Conservation (phyloP, 2,329 filamentous ascomycete species). For the Fusarium drepaniforme region DNA sequence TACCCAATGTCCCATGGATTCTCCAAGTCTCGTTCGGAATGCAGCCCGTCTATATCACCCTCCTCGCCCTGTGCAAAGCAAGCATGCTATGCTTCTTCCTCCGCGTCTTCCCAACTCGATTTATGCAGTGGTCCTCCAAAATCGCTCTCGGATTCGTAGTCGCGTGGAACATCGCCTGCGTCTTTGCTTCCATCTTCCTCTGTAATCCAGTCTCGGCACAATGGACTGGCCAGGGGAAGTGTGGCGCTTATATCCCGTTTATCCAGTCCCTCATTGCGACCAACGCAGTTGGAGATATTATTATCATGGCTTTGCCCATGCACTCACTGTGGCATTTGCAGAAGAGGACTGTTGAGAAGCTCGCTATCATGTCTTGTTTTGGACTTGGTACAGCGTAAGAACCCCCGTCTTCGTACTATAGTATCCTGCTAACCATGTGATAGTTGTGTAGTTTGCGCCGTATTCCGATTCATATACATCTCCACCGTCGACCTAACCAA, state of each 20-base stretch:
- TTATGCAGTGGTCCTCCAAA: background rate
- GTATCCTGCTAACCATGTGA: background rate
- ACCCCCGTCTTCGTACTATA: no score
- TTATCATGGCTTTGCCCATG: background rate
- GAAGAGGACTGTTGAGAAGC: background rate
- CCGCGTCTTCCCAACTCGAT: background rate
- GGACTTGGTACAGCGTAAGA: background rate
- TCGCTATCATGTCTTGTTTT: background rate
- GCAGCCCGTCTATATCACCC: background rate
- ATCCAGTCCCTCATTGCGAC: background rate
- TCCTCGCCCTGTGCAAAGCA: background rate
- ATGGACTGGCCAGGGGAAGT: background rate
- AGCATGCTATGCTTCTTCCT: background rate
- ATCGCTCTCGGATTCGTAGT: background rate
- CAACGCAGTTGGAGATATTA: background rate
- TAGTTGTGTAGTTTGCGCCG: background rate
- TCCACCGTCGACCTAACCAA: background rate
- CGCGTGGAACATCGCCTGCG: background rate
- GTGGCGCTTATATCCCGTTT: background rate
- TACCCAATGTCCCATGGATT: background rate
- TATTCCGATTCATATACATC: background rate
- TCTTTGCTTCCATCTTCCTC: background rate
- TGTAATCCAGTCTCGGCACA: background rate
- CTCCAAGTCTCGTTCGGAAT: background rate
- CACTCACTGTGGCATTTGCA: background rate